Conservation (phyloP, 2,329 filamentous ascomycete genomes). For the Lizonia empirigonia region DNA sequence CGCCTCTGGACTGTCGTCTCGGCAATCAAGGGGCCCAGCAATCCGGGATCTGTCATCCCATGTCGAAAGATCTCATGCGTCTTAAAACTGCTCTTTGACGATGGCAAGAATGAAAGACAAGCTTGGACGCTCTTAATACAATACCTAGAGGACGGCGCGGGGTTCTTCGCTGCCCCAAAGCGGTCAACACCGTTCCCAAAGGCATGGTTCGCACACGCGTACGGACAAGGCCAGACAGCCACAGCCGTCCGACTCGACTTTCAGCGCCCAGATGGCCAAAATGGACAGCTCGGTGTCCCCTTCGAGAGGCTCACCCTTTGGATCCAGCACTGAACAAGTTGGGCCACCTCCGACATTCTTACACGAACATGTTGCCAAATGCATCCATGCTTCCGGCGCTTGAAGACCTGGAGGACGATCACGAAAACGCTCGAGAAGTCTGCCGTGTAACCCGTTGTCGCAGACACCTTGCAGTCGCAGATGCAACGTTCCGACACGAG, state of each 20-base stretch:
- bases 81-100: neutral
- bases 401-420: neutral
- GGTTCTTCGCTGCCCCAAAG: constrained; percentile 3
- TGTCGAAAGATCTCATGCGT: no score
- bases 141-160: neutral
- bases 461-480: constrained; percentile 12
- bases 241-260: constrained; percentile 9
- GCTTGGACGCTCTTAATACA: neutral
- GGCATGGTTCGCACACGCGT: constrained; percentile 5
- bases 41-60: no score
- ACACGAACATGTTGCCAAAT: constrained; percentile 1
- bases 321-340: neutral
- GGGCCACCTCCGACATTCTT: constrained; percentile 2
- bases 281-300: neutral
- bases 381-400: neutral
- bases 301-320: constrained; percentile 1
- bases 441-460: constrained; percentile 17
- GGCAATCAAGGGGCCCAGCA: neutral
- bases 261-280: neutral
- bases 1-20: neutral
- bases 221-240: constrained; percentile 10
- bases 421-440: constrained; percentile 9
- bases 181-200: constrained; percentile 5
- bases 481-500: constrained; percentile 18
- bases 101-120: neutral